phyloP scores from a whole-genome alignment of 2,329 filamentous ascomycete genomes.

The Ophiocordyceps camponoti-leonardi region DNA sequence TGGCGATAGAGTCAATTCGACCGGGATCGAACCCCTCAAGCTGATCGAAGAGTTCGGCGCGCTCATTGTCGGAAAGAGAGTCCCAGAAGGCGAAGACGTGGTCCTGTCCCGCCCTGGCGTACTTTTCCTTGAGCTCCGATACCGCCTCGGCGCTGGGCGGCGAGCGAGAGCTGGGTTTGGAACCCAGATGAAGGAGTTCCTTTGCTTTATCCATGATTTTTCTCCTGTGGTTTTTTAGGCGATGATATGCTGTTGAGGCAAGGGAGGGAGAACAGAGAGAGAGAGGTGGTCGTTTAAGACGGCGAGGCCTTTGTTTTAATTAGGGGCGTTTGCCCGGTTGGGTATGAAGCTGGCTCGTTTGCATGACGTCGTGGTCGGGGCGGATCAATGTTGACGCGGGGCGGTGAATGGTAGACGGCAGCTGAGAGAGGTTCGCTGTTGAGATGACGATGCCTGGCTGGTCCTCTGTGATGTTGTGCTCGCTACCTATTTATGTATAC shows the following conservation, averaged over 20 bases:
- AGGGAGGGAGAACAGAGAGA: background rate
- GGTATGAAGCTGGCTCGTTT: background rate
- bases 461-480: background rate
- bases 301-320: background rate
- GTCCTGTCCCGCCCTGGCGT: constrained; percentile 61
- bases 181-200: constrained; percentile 20
- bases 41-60: constrained; percentile 66
- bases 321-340: background rate
- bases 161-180: constrained; percentile 32
- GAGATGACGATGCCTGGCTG: background rate
- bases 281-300: background rate
- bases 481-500: too few relatives aligned
- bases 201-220: constrained; percentile 25
- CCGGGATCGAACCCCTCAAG: constrained; percentile 66
- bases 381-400: background rate
- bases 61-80: constrained; percentile 53
- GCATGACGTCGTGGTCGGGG: background rate
- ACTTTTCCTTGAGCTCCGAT: constrained; percentile 50
- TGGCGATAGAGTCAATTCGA: constrained; percentile 74
- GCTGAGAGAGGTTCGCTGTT: background rate
- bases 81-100: constrained; percentile 75
- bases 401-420: background rate
- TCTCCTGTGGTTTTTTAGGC: too few relatives aligned
- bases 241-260: background rate
- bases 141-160: constrained; percentile 38